Evolutionary conservation across 805 yeast genomes (phyloP), one percentile per base, ranked within the genome.

Genomic region (Pichia scutulata): DNA sequence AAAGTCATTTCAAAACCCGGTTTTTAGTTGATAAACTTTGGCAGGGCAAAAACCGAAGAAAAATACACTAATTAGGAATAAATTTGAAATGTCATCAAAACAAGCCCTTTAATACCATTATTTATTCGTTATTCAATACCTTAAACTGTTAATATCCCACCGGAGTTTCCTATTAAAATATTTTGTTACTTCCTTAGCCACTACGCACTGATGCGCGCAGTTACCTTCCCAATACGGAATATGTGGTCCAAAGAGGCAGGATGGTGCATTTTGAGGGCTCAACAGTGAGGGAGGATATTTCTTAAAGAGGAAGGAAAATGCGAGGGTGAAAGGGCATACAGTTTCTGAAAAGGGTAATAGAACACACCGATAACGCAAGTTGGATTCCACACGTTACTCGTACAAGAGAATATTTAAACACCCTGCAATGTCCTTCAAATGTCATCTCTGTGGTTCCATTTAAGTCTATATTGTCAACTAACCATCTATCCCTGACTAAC

Each of bases 341-440:
- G 26, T 39, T 48, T 14, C 51, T 47, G 10, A n/a, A 43, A 23
- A 10, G 14, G 51, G 51, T 19, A 48, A 19, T 19, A 39, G 19
- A 16, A 48, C 48, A 48, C 51, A 41, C 46, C 22, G 49, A 47
- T 47, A 47, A 47, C 36, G 22, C 40, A 22, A 12, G 4, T 19
- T 7, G n/a, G 8, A 9, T 6, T 33, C 19, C 7, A n/a, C 18
- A 5, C 19, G 3, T 12, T 16, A 33, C 9, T 7, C 2, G 3
- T 16, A 33, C 8, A 33, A n/a, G 2, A 5, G 8, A n/a, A 8
- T 33, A 33, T 33, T 33, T 33, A 33, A 33, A 33, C 19, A 33
- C 19, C 2, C 10, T 16, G 10, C 10, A 33, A 33, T 33, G 19
- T 25, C 33, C 36, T 4, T 18, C 36, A 16, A 43, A 28, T 10